Evolutionary conservation across 2,329 filamentous ascomycete genomes (phyloP).

Genomic region (Fusarium xylarioides): DNA sequence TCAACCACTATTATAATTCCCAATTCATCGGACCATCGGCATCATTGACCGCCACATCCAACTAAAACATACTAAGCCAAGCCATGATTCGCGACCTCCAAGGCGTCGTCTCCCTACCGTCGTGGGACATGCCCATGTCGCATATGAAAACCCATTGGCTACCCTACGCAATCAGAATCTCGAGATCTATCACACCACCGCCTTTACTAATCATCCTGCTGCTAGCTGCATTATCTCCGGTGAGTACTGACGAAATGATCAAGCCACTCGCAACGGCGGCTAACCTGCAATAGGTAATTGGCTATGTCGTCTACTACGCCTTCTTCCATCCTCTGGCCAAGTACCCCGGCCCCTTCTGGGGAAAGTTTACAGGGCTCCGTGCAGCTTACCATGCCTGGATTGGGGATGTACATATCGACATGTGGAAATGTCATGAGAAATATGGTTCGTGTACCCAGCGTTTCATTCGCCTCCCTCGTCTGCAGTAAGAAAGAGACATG

Average conservation of each 20-base stretch:
- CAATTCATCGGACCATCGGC: background rate
- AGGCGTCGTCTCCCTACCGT: background rate
- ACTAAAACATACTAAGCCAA: background rate
- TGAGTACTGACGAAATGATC: background rate
- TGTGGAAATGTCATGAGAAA: constrained; percentile 47
- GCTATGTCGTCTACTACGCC: constrained; percentile 3
- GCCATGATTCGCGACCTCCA: background rate
- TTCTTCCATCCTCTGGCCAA: constrained; percentile 36
- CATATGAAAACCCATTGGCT: background rate
- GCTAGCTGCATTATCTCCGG: background rate
- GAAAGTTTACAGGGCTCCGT: constrained; percentile 46
- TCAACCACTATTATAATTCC: background rate
- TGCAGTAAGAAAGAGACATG: background rate
- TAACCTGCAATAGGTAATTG: background rate
- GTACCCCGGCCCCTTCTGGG: constrained; percentile 47
- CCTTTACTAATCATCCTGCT: background rate
- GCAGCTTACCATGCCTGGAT: constrained; percentile 48
- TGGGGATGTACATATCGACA: constrained; percentile 48
- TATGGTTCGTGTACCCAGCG: constrained; percentile 40
- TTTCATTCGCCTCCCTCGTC: background rate
- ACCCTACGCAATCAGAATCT: background rate
- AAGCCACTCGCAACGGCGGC: background rate
- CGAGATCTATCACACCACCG: background rate
- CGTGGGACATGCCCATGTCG: background rate
- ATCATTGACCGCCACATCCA: background rate